Base-by-base conservation (phyloP, 2,329 filamentous ascomycete genomes). In the Metarhizium robertsii region DNA sequence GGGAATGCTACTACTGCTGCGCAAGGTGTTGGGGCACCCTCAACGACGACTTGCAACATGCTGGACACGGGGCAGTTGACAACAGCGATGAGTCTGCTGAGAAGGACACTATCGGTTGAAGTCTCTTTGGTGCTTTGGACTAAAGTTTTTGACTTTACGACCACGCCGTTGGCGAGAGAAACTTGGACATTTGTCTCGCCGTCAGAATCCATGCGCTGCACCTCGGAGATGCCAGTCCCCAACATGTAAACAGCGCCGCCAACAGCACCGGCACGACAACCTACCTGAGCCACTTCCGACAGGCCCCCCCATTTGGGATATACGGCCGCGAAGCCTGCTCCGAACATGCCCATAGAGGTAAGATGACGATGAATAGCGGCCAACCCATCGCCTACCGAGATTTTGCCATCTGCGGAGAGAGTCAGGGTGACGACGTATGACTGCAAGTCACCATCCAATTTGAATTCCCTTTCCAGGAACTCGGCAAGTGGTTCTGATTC, bases 301-400 rank as follows among this genome's bases (percentile, higher is more conserved):
- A 88, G 78, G 32, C 92, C 91, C 50, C 92, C 92, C 86, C 91
- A 99, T 76, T 96, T 96, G 25, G 92, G 87, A 61, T 95, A 83
- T 13, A 99, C 84, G 50, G 90, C 89, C 53, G 89, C 89, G 67
- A 97, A 97, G 10, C 92, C 91, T 50, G 88, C 81, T 0, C 92
- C 92, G 63, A 96, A 92, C 4, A 89, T 75, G 7, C 92, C 92
- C 71, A 95, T 92, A 0, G 92, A 96, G 14, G 82, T 81, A 52
- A 97, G 74, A 70, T 99, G 92, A 48, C 86, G 83, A 61, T 87
- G 80, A 55, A 97, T 88, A 30, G 83, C 79, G 2, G 82, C 79
- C 29, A 97, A 71, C 0, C 90, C 90, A 64, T 83, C 84, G 53
- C 65, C 67, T 34, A 85, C 84, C 1, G 83, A 82, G 2, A 83